phyloP scores from a whole-genome alignment of 2,329 filamentous ascomycete genomes.

The Aspergillus novoparasiticus region DNA sequence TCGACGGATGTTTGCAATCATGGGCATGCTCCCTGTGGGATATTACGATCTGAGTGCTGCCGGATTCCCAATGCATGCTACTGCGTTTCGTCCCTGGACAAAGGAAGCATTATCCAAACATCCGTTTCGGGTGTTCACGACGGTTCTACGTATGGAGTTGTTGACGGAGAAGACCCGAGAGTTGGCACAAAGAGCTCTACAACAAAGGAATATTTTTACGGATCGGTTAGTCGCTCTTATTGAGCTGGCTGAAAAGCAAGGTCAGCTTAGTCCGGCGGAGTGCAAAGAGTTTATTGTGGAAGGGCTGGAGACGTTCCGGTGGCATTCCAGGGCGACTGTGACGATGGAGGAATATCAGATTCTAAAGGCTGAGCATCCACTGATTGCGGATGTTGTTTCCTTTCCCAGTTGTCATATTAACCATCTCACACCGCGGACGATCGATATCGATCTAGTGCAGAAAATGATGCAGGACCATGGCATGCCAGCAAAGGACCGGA shows the following conservation, averaged over 20 bases:
- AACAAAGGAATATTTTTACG: conserved; percentile 47
- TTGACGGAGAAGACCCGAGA: conserved; percentile 36
- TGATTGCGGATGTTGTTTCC: conserved; percentile 52
- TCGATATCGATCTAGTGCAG: conserved; percentile 53
- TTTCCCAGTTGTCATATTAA: conserved; percentile 54
- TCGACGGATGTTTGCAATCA: conserved; percentile 48
- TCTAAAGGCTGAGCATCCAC: conserved; percentile 49
- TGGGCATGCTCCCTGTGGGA: conserved; percentile 54
- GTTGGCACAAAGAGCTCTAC: conserved; percentile 38
- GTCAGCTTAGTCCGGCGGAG: conserved; percentile 32
- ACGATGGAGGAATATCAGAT: conserved; percentile 46
- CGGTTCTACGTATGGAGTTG: conserved; percentile 47
- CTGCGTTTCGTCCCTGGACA: conserved; percentile 51
- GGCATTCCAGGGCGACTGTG: conserved; percentile 48
- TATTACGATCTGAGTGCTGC: conserved; percentile 56
- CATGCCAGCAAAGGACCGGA: conserved; percentile 51
- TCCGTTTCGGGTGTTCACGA: conserved; percentile 51
- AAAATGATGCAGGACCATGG: conserved; percentile 44
- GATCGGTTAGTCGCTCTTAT: conserved; percentile 42
- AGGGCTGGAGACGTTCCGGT: conserved; percentile 52
- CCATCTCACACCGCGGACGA: conserved; percentile 55
- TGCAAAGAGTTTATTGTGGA: conserved; percentile 46
- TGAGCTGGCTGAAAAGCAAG: conserved; percentile 35
- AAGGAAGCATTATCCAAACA: conserved; percentile 40
- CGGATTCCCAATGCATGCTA: conserved; percentile 55